Percentiles rank a stretch among this genome's conserved stretches.
Evolutionary conservation across 1,284 basidiomycete genomes (phyloP).

Genomic region (Thecaphora thlaspeos): DNA sequence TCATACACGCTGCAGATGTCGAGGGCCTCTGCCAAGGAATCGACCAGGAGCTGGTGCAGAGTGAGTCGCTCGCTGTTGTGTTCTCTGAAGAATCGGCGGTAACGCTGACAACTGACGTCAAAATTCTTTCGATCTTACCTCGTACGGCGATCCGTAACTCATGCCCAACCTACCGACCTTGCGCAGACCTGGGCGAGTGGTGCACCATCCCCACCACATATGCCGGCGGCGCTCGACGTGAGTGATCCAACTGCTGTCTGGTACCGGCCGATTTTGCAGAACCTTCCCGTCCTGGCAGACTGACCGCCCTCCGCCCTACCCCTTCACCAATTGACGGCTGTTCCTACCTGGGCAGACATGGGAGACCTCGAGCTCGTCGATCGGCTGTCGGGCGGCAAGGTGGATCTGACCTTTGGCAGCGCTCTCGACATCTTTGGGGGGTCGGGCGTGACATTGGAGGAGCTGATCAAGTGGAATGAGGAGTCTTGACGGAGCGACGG

Average conservation of each 20-base stretch:
- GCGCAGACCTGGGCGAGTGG: constrained; percentile 84
- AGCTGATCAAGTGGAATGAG: constrained; percentile 64
- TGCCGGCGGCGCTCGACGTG: constrained; percentile 90
- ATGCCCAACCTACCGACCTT: neutral
- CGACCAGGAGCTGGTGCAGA: constrained; percentile 81
- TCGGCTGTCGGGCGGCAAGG: constrained; percentile 74
- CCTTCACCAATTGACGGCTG: neutral
- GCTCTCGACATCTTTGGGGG: constrained; percentile 83
- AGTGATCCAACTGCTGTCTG: no score
- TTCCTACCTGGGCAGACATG: constrained; percentile 64
- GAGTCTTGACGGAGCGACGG: neutral
- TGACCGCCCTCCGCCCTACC: neutral
- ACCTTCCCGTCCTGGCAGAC: no score
- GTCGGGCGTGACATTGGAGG: constrained; percentile 69
- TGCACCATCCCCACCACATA: constrained; percentile 88
- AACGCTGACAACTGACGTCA: no score
- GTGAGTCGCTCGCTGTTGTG: constrained; percentile 61
- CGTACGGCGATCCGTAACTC: no score
- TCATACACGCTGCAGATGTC: constrained; percentile 96
- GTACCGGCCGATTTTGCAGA: no score
- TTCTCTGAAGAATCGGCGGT: neutral
- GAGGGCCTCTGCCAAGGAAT: constrained; percentile 97
- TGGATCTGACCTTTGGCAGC: constrained; percentile 92
- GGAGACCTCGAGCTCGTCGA: constrained; percentile 83
- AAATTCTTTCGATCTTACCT: no score